Base-by-base conservation (phyloP, 495 filamentous ascomycete species). In the Talaromyces proteolyticus region DNA sequence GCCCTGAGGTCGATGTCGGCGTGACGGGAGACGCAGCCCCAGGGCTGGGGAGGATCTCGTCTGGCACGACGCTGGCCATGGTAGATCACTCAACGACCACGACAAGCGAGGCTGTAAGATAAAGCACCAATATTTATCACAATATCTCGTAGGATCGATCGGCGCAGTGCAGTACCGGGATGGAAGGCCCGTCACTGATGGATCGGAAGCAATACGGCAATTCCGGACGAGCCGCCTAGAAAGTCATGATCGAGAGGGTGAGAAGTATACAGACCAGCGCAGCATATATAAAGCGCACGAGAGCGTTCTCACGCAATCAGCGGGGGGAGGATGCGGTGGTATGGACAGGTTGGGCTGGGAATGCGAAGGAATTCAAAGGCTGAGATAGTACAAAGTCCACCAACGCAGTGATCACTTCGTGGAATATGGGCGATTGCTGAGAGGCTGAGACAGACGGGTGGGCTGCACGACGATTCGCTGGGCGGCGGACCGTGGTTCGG, bases 1-100 rank as follows among this genome's bases (percentile, higher is more conserved):
- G 66, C 3, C 60, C 66, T 11, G 52, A 16, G 20, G 62, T 59
- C 10, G 67, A 64, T 24, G 52, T 52, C 25, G 67, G 63, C 39
- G 57, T 71, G 19, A 50, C 52, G 6, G 65, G 59, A 6, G 63
- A 60, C 37, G 55, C 53, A 2, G 40, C 38, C 37, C 53, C 64
- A 7, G 68, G 52, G 7, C 60, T 58, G 41, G 63, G 54, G 5
- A 54, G 20, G 44, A 60, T 60, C 45, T 59, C 60, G 22, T 62
- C 56, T 51, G 63, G 37, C 39, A 52, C 24, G 34, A 59, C 56
- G 39, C 67, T 47, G 51, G 63, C 58, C 70, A 73, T 73, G 49
- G 22, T 43, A 17, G 34, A 42, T 22, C 40, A 42, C n/a, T n/a
- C n/a, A n/a, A n/a, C n/a, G n/a, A n/a, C n/a, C n/a, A n/a, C n/a